Evolutionary conservation across 1,139 yeast genomes (phyloP), one percentile per base, ranked within the genome.

Genomic region (Geotrichum cucujoidarum): DNA sequence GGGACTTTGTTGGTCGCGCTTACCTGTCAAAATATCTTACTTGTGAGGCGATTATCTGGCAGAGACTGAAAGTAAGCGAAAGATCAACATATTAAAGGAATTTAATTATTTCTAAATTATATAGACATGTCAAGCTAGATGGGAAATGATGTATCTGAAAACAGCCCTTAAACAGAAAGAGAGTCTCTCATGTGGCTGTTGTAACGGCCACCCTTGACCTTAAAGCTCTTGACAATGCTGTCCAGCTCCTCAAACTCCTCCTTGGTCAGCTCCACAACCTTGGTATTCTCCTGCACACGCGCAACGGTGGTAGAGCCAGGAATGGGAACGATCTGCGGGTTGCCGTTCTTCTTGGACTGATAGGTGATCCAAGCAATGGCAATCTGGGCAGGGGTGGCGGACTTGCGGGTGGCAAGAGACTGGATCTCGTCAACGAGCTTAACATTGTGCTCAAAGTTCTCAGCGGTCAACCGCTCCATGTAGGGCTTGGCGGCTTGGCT

Each of bases 341-440:
- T 76, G 60, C 70, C 55, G 70, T 76, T 40, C 16, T 64, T 39
- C 70, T 75, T 39, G 14, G 70, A 68, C 47, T 67, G 64, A 55
- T 63, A 60, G 33, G 66, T 64, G 53, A 86, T 67, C 92, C 95
- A 88, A 5, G 86, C 81, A 35, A 88, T 68, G 0, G 95, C 83
- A 51, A 86, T 68, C 52, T 83, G 81, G 34, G 89, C 84, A 43
- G 81, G 69, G 0, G 85, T 66, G 14, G 75, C 68, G 8, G 67
- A 61, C 54, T 72, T 70, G 48, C 64, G 63, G 10, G 68, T 59
- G 24, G 85, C 81, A 36, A 77, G 57, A 27, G 61, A 56, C 13
- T 57, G 51, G 66, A 85, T 66, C 57, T 76, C 56, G 52, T 78
- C 73, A 10, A 77, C 74, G 42, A 81, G 59, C 2, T 59, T 55